Conservation (phyloP, 2,329 filamentous ascomycete species). For the Decorospora gaudefroyi region DNA sequence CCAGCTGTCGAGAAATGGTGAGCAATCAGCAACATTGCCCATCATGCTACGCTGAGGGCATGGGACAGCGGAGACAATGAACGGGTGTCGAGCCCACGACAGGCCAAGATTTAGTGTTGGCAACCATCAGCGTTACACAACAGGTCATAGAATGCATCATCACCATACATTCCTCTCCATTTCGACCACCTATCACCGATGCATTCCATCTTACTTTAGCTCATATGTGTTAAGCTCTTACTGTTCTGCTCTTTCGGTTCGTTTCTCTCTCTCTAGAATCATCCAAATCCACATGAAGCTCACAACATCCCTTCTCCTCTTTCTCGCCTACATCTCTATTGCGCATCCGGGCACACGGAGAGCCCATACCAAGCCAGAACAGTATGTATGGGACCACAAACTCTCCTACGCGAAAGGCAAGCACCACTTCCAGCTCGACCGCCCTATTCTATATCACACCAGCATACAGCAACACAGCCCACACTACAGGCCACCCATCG, state of each 20-base stretch:
- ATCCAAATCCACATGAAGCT: constrained; percentile 1
- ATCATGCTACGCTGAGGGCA: not conserved
- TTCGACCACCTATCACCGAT: not conserved
- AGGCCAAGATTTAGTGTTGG: not conserved
- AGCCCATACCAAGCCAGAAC: not conserved
- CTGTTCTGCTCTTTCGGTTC: not conserved
- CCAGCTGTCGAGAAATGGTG: constrained; percentile 86
- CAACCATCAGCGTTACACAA: not conserved
- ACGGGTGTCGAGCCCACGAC: not conserved
- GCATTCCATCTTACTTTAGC: not conserved
- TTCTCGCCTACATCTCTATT: not conserved
- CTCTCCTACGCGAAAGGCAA: not conserved
- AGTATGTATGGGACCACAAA: constrained; percentile 4
- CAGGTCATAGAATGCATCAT: not conserved
- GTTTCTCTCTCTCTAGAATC: not conserved
- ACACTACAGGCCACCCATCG: not conserved
- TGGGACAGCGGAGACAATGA: too few relatives aligned
- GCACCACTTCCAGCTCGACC: not conserved
- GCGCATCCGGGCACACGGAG: not conserved
- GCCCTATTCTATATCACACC: not conserved
- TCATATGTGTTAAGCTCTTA: too few relatives aligned
- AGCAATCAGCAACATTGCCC: not conserved
- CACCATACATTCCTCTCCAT: not conserved
- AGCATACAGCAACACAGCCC: not conserved
- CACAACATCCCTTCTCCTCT: not conserved